phyloP scores from a whole-genome alignment of 768 basidiomycete species.

The Cubamyces lactineus region DNA sequence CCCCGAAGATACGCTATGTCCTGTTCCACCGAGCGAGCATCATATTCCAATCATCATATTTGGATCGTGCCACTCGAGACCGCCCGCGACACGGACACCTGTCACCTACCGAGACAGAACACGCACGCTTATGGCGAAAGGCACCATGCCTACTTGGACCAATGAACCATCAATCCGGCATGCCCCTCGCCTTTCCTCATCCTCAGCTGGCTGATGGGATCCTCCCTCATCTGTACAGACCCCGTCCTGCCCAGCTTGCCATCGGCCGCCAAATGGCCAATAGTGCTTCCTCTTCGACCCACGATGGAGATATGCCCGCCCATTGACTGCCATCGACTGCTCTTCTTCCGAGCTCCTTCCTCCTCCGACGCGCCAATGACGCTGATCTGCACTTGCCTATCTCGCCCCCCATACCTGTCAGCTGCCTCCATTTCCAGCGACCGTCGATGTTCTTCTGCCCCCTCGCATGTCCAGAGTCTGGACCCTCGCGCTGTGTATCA shows the following conservation, averaged over 20 bases:
- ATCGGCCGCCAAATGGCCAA: constrained; percentile 3
- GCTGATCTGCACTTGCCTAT: constrained; percentile 21
- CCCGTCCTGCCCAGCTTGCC: constrained; percentile 7
- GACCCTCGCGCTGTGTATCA: neutral
- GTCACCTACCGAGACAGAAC: neutral
- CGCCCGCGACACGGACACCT: constrained; percentile 3
- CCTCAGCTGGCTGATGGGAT: constrained; percentile 11
- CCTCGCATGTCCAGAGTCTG: constrained; percentile 9
- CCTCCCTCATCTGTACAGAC: neutral
- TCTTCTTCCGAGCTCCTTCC: neutral
- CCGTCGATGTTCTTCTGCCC: constrained; percentile 5
- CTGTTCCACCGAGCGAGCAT: constrained; percentile 15
- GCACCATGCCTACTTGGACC: neutral
- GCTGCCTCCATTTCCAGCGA: constrained; percentile 4
- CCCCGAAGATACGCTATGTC: constrained; percentile 7
- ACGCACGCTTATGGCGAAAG: constrained; percentile 9
- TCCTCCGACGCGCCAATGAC: constrained; percentile 16
- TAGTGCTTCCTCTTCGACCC: neutral
- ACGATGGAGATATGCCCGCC: neutral
- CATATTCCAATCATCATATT: neutral
- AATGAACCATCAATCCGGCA: neutral
- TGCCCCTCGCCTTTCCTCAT: neutral
- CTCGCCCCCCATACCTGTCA: neutral
- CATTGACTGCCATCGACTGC: neutral
- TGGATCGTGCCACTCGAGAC: neutral